Percentiles rank a stretch among this genome's conserved stretches.
phyloP scores from a whole-genome alignment of 2,329 filamentous ascomycete genomes.

The Monosporascus sp. region DNA sequence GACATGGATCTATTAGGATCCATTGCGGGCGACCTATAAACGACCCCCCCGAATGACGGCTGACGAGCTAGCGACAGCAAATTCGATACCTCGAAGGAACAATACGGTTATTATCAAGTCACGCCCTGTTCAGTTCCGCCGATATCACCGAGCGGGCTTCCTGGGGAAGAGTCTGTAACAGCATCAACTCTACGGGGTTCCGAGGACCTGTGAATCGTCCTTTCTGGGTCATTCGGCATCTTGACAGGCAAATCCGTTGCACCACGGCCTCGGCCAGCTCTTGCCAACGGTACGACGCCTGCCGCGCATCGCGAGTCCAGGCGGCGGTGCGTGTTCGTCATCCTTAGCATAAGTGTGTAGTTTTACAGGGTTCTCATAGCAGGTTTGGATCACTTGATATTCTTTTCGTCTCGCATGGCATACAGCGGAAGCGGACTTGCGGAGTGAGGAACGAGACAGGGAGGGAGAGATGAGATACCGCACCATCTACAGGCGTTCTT shows the following conservation, averaged over 20 bases:
- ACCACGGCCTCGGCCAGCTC: no score
- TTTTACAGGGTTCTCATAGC: background rate
- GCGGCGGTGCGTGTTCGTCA: no score
- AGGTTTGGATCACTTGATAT: background rate
- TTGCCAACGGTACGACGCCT: no score
- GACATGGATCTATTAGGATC: background rate
- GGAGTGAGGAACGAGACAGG: background rate
- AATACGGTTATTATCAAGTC: background rate
- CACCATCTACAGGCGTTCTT: background rate
- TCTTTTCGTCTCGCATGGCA: background rate
- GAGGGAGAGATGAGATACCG: background rate
- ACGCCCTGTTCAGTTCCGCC: background rate
- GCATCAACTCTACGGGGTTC: no score
- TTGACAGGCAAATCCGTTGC: no score
- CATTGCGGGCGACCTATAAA: background rate
- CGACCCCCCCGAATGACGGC: background rate
- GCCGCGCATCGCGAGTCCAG: no score
- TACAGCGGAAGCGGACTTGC: background rate
- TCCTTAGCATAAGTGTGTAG: background rate
- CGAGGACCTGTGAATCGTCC: no score
- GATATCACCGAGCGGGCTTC: background rate
- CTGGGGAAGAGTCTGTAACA: background rate
- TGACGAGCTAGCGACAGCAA: background rate
- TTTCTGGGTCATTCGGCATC: no score
- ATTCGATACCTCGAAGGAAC: background rate